Evolutionary conservation across 116 monocot species (phyloP).

Genomic region (Zostera marina): DNA sequence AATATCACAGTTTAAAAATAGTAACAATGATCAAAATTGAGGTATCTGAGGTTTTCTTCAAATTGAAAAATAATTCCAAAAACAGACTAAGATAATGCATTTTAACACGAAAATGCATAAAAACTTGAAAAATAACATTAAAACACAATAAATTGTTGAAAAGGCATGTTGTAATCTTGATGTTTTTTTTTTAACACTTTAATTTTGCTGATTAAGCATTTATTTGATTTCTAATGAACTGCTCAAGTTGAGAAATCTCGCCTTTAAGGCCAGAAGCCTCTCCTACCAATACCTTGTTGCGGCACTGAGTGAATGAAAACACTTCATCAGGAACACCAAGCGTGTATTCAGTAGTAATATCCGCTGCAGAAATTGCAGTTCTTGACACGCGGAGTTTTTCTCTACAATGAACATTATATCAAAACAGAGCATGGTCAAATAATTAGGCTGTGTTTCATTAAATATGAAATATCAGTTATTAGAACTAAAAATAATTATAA

Average conservation of each 20-base stretch:
- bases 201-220: conserved; percentile 12
- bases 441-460: no score
- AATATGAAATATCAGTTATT: no score
- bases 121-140: not conserved
- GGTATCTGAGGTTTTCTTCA: no score
- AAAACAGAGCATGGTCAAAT: no score
- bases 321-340: conserved; percentile 52
- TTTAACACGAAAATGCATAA: no score
- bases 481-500: no score
- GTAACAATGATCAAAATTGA: no score
- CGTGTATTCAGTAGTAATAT: conserved; percentile 48
- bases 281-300: conserved; percentile 62
- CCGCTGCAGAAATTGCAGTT: conserved; percentile 64
- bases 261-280: conserved; percentile 65
- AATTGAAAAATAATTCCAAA: no score
- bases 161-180: not conserved
- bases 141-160: not conserved
- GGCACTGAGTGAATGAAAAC: conserved; percentile 63
- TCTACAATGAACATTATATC: conserved; percentile 19
- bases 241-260: conserved; percentile 53
- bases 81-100: no score
- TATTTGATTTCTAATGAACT: conserved; percentile 74
- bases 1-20: no score
- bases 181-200: no score
- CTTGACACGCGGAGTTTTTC: conserved; percentile 80